Base-by-base conservation (phyloP, 176 grass and related monocot species). In the Poa annua region DNA sequence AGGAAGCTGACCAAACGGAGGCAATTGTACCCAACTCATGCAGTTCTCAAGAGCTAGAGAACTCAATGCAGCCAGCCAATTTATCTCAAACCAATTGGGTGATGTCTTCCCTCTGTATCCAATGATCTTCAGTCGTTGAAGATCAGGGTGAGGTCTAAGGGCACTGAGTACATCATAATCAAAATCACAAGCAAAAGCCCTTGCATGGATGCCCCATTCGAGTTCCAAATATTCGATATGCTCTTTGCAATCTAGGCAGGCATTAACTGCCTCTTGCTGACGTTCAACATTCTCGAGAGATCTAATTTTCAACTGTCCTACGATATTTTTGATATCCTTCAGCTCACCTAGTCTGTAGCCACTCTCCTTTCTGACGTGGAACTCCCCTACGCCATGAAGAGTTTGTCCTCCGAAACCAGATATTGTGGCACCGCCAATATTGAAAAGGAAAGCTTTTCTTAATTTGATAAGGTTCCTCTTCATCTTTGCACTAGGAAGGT, bases 1-100 rank as follows among this genome's bases (percentile, higher is more conserved):
- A 45, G 85, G 84, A 77, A 93, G 85, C 52, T 93, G 88, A 34
- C 91, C 91, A 8, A 90, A 34, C 66, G 88, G 85, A 11, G 91
- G 91, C 21, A 93, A 24, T 5, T 55, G 34, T 48, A 50, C 76
- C 85, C 81, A 85, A 21, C 77, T 6, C 45, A 66, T 56, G 61
- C 84, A 89, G 29, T 75, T 76, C 29, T 84, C 57, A 19, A 90
- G 76, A 48, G 50, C 29, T 32, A 85, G 3, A 54, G 56, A 77
- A 66, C 32, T 80, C 51, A 90, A 54, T 78, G 78, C 63, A 15
- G 8, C 50, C 60, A 84, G 44, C 83, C 87, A 92, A 45, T 82
- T 49, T 19, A 57, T 73, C 70, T 81, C 71, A 79, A 93, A 63
- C 91, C 91, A 93, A 75, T n/a, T 48, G 17, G 88, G 91, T 55